A percentile compares a stretch with the other conserved stretches of the same genome.
phyloP scores from a whole-genome alignment of 441 rosid species.

The Breynia disticha region DNA sequence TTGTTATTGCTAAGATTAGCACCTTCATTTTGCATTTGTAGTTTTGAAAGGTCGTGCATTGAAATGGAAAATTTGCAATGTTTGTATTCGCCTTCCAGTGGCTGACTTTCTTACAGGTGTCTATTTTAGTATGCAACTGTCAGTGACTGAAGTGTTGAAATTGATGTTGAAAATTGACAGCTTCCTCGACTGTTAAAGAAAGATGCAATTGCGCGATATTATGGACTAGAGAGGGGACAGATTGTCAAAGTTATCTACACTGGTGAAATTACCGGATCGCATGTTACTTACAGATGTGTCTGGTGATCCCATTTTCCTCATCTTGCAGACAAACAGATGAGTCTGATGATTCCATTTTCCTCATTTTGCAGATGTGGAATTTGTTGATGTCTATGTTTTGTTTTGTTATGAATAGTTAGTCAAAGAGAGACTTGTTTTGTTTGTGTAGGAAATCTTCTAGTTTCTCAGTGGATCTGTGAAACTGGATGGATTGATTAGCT shows the following conservation, averaged over 20 bases:
- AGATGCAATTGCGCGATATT: slow-evolving; percentile 60
- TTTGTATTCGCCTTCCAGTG: too few relatives aligned
- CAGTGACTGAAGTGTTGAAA: background rate
- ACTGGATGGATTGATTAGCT: too few relatives aligned
- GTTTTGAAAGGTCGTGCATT: background rate
- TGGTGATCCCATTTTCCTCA: slow-evolving; percentile 19
- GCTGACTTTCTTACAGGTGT: too few relatives aligned
- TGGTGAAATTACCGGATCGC: slow-evolving; percentile 46
- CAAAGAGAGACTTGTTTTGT: too few relatives aligned
- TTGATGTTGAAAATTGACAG: slow-evolving; percentile 22
- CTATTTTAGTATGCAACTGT: background rate
- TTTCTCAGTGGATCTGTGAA: too few relatives aligned
- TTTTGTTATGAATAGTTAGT: too few relatives aligned
- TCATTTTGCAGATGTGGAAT: too few relatives aligned
- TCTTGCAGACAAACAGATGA: slow-evolving; percentile 34
- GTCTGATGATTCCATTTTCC: slow-evolving; percentile 28
- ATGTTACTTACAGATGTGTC: slow-evolving; percentile 67
- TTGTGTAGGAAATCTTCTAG: too few relatives aligned
- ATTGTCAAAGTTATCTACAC: slow-evolving; percentile 55
- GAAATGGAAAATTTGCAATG: background rate
- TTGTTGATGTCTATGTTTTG: too few relatives aligned
- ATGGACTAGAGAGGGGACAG: slow-evolving; percentile 73
- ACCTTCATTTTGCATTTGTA: background rate
- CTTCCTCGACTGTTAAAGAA: slow-evolving; percentile 60
- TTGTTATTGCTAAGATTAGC: background rate